Percentiles rank a stretch among this genome's conserved stretches.
Conservation (phyloP, 345 rosid species). For the Eucalyptus regnans region DNA sequence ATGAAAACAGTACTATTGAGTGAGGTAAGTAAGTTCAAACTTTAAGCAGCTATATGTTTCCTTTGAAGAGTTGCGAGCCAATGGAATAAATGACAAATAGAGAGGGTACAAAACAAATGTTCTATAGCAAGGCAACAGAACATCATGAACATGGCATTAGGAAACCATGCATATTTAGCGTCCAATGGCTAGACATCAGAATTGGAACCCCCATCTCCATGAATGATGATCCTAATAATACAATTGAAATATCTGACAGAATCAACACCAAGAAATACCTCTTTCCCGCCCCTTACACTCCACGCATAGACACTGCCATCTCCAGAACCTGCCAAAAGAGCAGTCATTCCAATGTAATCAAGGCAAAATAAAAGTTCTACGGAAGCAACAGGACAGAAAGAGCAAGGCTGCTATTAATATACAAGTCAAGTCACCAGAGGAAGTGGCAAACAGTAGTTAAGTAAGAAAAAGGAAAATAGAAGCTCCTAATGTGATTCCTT, state of each 20-base stretch:
- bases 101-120: background rate
- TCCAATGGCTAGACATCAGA: background rate
- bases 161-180: background rate
- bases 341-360: background rate
- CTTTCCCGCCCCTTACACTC: constrained; percentile 82
- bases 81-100: background rate
- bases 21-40: background rate
- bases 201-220: background rate
- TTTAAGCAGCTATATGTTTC: background rate
- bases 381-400: background rate
- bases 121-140: background rate
- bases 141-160: background rate
- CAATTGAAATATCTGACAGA: background rate
- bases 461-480: background rate
- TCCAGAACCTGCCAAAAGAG: constrained; percentile 56
- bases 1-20: background rate
- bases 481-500: background rate
- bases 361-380: background rate
- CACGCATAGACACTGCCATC: constrained; percentile 92
- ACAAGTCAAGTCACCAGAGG: background rate
- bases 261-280: constrained; percentile 31
- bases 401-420: background rate
- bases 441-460: background rate
- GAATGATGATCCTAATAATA: background rate
- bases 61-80: background rate